Evolutionary conservation across 2,329 filamentous ascomycete species (phyloP), one percentile per base, ranked within the genome.

Genomic region (Penicillium occitanis): DNA sequence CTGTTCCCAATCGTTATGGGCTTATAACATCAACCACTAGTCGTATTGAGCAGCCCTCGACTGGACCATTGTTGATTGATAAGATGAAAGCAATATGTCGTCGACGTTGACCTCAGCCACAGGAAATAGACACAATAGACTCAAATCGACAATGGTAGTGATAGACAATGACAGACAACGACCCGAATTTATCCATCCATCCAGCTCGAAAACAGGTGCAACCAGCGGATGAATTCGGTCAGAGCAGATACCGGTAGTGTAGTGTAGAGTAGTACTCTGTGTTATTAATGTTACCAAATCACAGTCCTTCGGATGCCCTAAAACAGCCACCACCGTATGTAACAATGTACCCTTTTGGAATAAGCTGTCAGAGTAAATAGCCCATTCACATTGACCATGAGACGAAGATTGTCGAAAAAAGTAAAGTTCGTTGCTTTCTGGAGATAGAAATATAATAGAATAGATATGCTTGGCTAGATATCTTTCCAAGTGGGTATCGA

Each of bases 11-110:
- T 35, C 37, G 40, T 44, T 46, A 25, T 14, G 48, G 61, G 48
- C 11, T 40, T 50, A 50, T 50, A 50, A 40, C 40, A 58, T 58
- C 51, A 58, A 64, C 51, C 42, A 53, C 62, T 57, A 48, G 42
- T 64, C 40, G 53, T 64, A 64, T 28, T 58, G 51, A 57, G 42
- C 42, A 50, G 62, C 42, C 25, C 28, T 57, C 37, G 28, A 35
- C 61, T 57, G 61, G 53, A 64, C 62, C 62, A 64, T 64, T 57
- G 51, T 64, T 22, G 61, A 51, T 35, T 55, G 51, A 22, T 55
- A 55, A 19, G 4, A 14, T 22, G n/a, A 55, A 19, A 19, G 28
- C n/a, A 55, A 37, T 55, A n/a, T 35, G 30, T 55, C 30, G 51
- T 33, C 25, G 50, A 33, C 19, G 17, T 19, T 35, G 28, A 35